A percentile compares a stretch with the other conserved stretches of the same genome.
Conservation (phyloP, 2,329 filamentous ascomycete species). For the Epichloe bromicola region DNA sequence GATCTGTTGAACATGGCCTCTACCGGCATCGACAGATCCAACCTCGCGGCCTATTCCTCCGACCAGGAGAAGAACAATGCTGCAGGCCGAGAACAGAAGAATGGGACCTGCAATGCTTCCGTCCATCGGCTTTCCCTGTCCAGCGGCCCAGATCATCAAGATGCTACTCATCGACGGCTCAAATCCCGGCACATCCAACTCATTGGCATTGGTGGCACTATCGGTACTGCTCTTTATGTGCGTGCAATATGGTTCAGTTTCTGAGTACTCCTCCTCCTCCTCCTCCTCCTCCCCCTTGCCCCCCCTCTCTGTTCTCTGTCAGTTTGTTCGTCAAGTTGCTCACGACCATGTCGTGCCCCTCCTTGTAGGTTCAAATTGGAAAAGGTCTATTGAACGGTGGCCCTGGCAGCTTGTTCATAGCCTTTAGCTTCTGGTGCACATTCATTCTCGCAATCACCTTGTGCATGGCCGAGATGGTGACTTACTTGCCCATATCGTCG, state of each 20-base stretch:
- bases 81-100: not conserved
- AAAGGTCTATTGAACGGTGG: constrained; percentile 44
- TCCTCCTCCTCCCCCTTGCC: not conserved
- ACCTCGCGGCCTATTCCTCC: constrained; percentile 12
- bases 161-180: constrained; percentile 37
- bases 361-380: constrained; percentile 38
- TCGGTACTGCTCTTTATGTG: constrained; percentile 48
- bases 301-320: not conserved
- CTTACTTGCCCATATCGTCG: constrained; percentile 62
- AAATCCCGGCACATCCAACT: constrained; percentile 46
- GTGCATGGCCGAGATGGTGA: constrained; percentile 63
- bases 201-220: constrained; percentile 51
- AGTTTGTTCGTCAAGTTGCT: constrained; percentile 7
- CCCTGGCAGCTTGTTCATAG: constrained; percentile 43
- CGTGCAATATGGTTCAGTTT: constrained; percentile 7
- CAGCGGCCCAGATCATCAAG: constrained; percentile 11
- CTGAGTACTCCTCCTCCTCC: not conserved
- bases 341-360: constrained; percentile 9
- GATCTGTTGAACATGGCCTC: constrained; percentile 10
- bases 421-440: constrained; percentile 48
- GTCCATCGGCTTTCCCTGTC: constrained; percentile 9
- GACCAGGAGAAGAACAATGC: constrained; percentile 10
- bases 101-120: not conserved
- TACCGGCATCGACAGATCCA: constrained; percentile 8
- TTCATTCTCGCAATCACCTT: constrained; percentile 48